Base-by-base conservation (phyloP, 2,329 filamentous ascomycete genomes). In the Aphanoascus verrucosus region DNA sequence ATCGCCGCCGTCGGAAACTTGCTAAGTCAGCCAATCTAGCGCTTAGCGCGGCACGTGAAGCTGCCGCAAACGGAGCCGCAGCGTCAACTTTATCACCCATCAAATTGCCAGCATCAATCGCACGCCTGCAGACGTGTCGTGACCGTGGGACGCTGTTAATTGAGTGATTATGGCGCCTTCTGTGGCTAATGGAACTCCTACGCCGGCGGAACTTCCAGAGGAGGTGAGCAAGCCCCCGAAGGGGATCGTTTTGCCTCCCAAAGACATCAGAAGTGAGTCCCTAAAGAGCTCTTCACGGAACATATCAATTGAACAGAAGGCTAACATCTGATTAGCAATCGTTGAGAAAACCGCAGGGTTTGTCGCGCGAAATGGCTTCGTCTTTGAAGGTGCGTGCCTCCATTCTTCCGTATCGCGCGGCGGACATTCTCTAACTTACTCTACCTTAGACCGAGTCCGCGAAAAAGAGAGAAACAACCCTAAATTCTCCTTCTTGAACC, bases 301-400 rank as follows among this genome's bases (percentile, higher is more conserved):
- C 37, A 50, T 15, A 15, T 37, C 34, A 14, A 43, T 41, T 41
- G 42, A 52, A 35, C n/a, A 28, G 40, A 40, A 9, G 43, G 53
- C 65, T 70, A 55, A 71, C 55, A 19, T 49, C 19, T 54, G 45
- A 56, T 56, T 67, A 77, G 77, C 76, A 17, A 80, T 91, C 60
- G 83, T 98, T 64, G 90, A 96, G 70, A 97, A 94, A 74, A 95
- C 91, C 11, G 91, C 93, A 51, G 89, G 89, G 45, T 97, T 94
- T 67, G 87, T 96, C 55, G 83, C 84, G 55, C 78, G 82, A 61
- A 81, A 81, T 63, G 80, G 80, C 35, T 63, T 72, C 11, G 67
- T 81, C 6, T 89, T 94, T 64, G 86, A 94, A 72, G 74, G 75
- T 76, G 65, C 42, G 63, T 43, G 43, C 40, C 4, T 17, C 14